Evolutionary conservation across 2,329 filamentous ascomycete species (phyloP).

Genomic region (Conoideocrella luteorostrata): DNA sequence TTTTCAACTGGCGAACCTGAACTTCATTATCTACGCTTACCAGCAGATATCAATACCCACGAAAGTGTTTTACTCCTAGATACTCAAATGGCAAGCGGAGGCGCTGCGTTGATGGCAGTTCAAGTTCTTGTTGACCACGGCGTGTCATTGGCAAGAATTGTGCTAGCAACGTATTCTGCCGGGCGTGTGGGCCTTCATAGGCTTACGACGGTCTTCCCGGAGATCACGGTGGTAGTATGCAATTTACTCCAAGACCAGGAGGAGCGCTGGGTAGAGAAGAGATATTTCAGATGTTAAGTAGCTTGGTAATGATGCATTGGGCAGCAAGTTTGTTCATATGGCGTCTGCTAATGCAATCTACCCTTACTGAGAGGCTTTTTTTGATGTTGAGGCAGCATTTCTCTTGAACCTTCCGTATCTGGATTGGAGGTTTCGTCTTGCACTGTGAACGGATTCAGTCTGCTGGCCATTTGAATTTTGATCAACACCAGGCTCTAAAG

Average conservation of each 20-base stretch:
- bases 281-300: conserved; percentile 86
- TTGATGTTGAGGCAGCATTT: no score
- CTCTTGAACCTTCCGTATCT: no score
- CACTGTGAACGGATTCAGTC: no score
- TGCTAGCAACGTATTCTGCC: conserved; percentile 88
- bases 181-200: conserved; percentile 78
- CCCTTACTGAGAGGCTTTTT: no score
- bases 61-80: conserved; percentile 82
- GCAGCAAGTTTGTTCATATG: no score
- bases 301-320: not conserved
- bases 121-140: conserved; percentile 94
- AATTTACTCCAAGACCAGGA: conserved; percentile 76
- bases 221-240: conserved; percentile 79
- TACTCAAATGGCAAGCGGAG: conserved; percentile 90
- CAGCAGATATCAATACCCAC: conserved; percentile 64
- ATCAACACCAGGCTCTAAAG: no score
- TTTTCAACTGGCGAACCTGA: conserved; percentile 82
- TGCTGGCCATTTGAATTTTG: no score
- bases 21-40: conserved; percentile 80
- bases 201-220: conserved; percentile 81
- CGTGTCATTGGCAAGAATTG: conserved; percentile 74
- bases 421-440: no score
- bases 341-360: no score
- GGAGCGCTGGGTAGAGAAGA: conserved; percentile 81
- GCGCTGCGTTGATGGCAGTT: conserved; percentile 83